Base-by-base conservation (phyloP, 345 rosid genomes). In the Eutrema yunnanense region DNA sequence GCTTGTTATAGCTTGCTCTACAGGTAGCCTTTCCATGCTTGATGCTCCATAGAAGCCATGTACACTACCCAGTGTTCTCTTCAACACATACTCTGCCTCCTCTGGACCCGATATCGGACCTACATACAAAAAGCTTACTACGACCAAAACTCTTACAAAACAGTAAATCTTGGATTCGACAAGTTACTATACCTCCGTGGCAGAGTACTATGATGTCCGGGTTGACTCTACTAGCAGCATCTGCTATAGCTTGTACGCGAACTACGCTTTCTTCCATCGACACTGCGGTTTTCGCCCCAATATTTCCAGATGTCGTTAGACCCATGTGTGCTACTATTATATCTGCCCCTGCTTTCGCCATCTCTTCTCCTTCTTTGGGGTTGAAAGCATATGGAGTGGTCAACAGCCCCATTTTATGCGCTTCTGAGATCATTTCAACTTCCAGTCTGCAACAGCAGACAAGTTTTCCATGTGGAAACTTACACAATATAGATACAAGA, bases 271-370 rank as follows among this genome's bases (percentile, higher is more conserved):
- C 91, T 60, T 89, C 96, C 46, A 94, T 5, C 13, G 97, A 81
- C 63, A 86, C 78, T 54, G 97, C 87, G 8, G 97, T 89, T 82
- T 87, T 86, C 22, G 98, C 98, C 65, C 97, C 98, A 50, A 89
- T 91, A 16, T 92, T 79, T 27, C 97, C 98, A 12, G 96, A 84
- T 12, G 89, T 89, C 3, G 98, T 94, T 22, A 94, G 87, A 38
- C 98, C 98, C 98, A 94, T 91, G 71, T 91, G 97, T 42, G 96
- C 98, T 65, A 94, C 98, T 81, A 91, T 86, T 51, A 94, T 84
- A 83, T 91, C 88, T 65, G 98, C 98, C 71, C 96, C 97, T 43
- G 91, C 98, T 80, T 84, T 88, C 13, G 95, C 95, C 98, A 94
- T 94, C 79, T 89, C 84, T 58, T 55, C 81, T 51, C 91, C 91